Evolutionary conservation across 1,139 yeast genomes (phyloP).

Genomic region (Nakaseomyces bracarensis): DNA sequence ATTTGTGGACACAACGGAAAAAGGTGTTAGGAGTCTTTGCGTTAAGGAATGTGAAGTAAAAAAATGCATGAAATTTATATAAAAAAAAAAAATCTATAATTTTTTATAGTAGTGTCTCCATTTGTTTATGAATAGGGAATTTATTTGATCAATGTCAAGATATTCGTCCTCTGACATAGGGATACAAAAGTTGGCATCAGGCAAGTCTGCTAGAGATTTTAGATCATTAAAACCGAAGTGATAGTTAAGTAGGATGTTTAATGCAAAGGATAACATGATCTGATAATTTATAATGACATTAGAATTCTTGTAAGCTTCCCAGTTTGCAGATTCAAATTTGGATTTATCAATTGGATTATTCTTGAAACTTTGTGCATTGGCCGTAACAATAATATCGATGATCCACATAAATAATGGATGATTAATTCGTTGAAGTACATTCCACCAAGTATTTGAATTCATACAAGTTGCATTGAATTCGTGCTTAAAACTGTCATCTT

Average conservation of each 20-base stretch:
- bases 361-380: slow-evolving; percentile 24
- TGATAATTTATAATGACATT: slow-evolving; percentile 34
- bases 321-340: slow-evolving; percentile 16
- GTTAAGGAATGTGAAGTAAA: no score
- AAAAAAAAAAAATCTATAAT: slow-evolving; percentile 13
- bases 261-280: slow-evolving; percentile 33
- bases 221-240: slow-evolving; percentile 45
- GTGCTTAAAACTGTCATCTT: slow-evolving; percentile 25
- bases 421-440: slow-evolving; percentile 27
- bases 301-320: slow-evolving; percentile 28
- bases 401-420: slow-evolving; percentile 31
- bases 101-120: slow-evolving; percentile 31
- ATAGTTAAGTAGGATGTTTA: slow-evolving; percentile 37
- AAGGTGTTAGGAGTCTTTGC: no score
- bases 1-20: no score
- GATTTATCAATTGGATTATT: slow-evolving; percentile 18
- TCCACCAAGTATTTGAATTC: slow-evolving; percentile 30
- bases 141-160: slow-evolving; percentile 18
- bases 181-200: slow-evolving; percentile 21
- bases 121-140: slow-evolving; percentile 26
- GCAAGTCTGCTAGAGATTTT: slow-evolving; percentile 25
- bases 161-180: slow-evolving; percentile 24
- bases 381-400: slow-evolving; percentile 28
- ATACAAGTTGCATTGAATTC: slow-evolving; percentile 27
- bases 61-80: not conserved